phyloP scores from a whole-genome alignment of 768 basidiomycete species.

The Suillus subaureus region DNA sequence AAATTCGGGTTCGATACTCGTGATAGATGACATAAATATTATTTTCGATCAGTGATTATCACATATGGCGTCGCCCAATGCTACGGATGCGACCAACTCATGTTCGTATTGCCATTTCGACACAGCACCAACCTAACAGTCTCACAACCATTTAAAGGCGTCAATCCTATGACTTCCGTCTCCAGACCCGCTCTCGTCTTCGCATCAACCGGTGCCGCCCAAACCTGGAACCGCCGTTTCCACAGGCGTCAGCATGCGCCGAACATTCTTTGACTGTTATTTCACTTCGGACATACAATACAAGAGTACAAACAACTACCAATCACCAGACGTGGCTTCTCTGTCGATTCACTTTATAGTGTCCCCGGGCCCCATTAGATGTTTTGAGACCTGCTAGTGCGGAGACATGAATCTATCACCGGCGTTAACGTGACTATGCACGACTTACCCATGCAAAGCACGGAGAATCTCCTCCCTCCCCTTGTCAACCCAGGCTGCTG shows the following conservation, averaged over 20 bases:
- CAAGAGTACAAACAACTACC: background rate
- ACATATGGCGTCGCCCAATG: constrained; percentile 27
- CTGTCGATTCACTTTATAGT: background rate
- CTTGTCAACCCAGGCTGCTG: background rate
- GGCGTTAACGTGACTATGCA: too few species aligned
- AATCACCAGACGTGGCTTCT: background rate
- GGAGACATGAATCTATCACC: background rate
- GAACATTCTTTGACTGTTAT: constrained; percentile 82
- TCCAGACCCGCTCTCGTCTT: constrained; percentile 36
- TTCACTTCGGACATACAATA: constrained; percentile 31
- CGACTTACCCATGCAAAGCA: background rate
- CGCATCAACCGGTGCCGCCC: constrained; percentile 65
- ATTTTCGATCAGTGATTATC: constrained; percentile 50
- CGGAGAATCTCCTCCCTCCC: background rate
- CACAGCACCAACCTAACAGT: constrained; percentile 12
- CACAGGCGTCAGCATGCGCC: constrained; percentile 62
- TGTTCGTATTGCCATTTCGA: background rate
- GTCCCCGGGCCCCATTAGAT: background rate
- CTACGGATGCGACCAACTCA: too few species aligned
- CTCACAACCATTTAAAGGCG: constrained; percentile 49
- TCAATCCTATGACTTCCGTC: constrained; percentile 31
- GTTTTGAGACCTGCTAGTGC: background rate
- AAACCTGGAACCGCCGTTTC: constrained; percentile 48
- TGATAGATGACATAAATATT: constrained; percentile 45
- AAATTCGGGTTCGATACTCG: constrained; percentile 41